phyloP scores from a whole-genome alignment of 345 rosid genomes.

The Brassica rapa region DNA sequence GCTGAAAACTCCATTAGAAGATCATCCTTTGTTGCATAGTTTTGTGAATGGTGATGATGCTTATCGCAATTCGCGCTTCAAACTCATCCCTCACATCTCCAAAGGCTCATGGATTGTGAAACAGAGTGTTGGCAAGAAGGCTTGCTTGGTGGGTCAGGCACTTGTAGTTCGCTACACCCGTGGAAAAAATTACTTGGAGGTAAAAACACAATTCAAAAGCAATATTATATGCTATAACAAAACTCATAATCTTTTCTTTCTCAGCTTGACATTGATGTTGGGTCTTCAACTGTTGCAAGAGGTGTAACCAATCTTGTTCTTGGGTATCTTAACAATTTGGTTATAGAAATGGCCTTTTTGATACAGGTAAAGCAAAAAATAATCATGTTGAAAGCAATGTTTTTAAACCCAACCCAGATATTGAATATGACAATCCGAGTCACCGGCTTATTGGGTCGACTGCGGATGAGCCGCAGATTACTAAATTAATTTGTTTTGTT shows the following conservation, averaged over 20 bases:
- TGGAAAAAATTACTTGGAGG: slow-evolving; percentile 90
- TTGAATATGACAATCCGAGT: too few species aligned
- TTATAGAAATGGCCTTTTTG: slow-evolving; percentile 90
- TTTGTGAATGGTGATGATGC: slow-evolving; percentile 90
- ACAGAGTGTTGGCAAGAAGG: slow-evolving; percentile 93
- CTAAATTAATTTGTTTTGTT: too few species aligned
- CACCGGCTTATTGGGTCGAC: too few species aligned
- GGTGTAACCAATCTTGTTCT: slow-evolving; percentile 80
- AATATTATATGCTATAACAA: not conserved
- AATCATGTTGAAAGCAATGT: not conserved
- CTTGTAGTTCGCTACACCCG: slow-evolving; percentile 66
- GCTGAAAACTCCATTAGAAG: slow-evolving; percentile 72
- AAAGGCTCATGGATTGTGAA: slow-evolving; percentile 98
- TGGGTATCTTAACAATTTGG: slow-evolving; percentile 81
- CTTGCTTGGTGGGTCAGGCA: slow-evolving; percentile 76
- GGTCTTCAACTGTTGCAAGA: slow-evolving; percentile 90
- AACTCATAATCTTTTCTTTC: slow-evolving; percentile 1
- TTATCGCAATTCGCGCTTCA: slow-evolving; percentile 87
- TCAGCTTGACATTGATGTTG: slow-evolving; percentile 80
- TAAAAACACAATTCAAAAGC: slow-evolving; percentile 28
- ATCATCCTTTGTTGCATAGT: slow-evolving; percentile 65
- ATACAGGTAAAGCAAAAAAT: slow-evolving; percentile 57
- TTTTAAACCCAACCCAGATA: too few species aligned
- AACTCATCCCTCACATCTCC: slow-evolving; percentile 89
- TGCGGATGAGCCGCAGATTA: too few species aligned